These are phyloP conservation scores for Diaporthe humulicola DNA, from an alignment of 2,329 filamentous ascomycete species.

Conservation along the genomic window DNA sequence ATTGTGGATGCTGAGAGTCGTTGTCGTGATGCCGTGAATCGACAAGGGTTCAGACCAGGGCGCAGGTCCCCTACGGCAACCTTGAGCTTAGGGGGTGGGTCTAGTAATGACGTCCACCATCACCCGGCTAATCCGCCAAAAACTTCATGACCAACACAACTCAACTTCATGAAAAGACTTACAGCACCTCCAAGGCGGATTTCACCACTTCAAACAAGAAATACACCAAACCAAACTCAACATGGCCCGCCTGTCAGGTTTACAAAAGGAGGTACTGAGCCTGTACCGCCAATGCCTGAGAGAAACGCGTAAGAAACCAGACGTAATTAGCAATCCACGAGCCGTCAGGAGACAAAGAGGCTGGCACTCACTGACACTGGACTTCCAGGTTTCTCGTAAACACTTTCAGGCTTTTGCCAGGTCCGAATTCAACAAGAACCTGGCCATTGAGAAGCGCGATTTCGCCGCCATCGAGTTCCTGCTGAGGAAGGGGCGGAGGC, in stretches of 20 bases:
- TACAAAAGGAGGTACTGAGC: constrained; percentile 89
- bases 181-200: not conserved
- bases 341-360: not conserved
- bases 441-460: constrained; percentile 82
- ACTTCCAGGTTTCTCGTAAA: constrained; percentile 63
- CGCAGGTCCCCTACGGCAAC: not conserved
- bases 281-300: constrained; percentile 90
- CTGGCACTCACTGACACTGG: not conserved
- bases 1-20: not conserved
- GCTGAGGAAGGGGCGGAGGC: constrained; percentile 82
- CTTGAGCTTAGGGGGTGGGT: constrained; percentile 1
- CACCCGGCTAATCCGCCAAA: not conserved
- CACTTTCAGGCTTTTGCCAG: constrained; percentile 76
- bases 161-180: not conserved
- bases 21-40: not conserved
- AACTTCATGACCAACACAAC: not conserved
- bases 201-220: not conserved
- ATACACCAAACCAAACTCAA: not conserved
- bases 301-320: constrained; percentile 84
- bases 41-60: not conserved
- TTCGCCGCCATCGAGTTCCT: constrained; percentile 89
- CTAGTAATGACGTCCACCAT: constrained; percentile 19
- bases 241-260: constrained; percentile 77
- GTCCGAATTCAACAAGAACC: constrained; percentile 83
- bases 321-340: constrained; percentile 58